These are phyloP conservation scores for Sarocladium oryzae DNA, from an alignment of 2,329 filamentous ascomycete genomes.

Conservation along the genomic window DNA sequence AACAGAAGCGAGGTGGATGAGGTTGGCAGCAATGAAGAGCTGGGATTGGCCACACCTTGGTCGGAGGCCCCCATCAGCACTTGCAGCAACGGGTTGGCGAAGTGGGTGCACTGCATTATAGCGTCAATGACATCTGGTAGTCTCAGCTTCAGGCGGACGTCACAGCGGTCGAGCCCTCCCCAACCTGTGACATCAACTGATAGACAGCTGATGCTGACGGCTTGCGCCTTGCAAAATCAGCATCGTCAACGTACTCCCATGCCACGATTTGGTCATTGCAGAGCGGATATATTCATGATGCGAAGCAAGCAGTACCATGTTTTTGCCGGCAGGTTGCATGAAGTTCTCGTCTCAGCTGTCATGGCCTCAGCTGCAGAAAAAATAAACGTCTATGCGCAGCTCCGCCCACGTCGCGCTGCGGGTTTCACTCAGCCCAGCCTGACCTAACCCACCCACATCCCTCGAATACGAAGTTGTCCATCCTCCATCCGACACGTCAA, in stretches of 20 bases:
- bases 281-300: too few relatives aligned
- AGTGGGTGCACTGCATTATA: not conserved
- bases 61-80: not conserved
- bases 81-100: not conserved
- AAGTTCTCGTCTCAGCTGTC: not conserved
- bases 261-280: too few relatives aligned
- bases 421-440: not conserved
- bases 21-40: not conserved
- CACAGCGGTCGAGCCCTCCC: too few relatives aligned
- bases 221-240: not conserved
- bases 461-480: conserved; percentile 3
- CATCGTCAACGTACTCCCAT: not conserved
- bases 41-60: not conserved
- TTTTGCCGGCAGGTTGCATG: too few relatives aligned
- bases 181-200: not conserved
- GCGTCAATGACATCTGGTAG: not conserved
- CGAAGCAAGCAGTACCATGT: too few relatives aligned
- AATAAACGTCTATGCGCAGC: not conserved
- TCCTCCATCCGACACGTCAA: not conserved
- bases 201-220: not conserved
- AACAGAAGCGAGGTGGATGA: not conserved
- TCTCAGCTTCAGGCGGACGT: not conserved
- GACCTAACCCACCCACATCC: conserved; percentile 5
- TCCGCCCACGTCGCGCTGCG: not conserved
- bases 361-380: not conserved